Evolutionary conservation across 2,329 filamentous ascomycete species (phyloP).

Genomic region (Nothophaeocryptopus gaeumannii): DNA sequence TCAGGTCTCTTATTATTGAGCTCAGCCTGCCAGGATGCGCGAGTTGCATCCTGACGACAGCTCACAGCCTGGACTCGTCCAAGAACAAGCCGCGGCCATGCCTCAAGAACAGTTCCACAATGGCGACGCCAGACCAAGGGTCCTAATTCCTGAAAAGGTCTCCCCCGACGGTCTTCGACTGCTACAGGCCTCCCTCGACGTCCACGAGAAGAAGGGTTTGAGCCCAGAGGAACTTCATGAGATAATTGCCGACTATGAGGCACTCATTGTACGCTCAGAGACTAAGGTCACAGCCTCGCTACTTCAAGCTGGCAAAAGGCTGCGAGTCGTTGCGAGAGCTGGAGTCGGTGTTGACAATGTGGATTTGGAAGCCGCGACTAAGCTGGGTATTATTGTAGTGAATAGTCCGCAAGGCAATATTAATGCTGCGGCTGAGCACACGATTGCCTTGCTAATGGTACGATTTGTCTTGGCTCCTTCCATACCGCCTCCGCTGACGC

Average conservation of each 20-base stretch:
- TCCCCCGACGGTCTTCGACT: constrained; percentile 74
- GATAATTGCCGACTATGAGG: constrained; percentile 71
- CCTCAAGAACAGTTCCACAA: constrained; percentile 11
- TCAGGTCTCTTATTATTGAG: too few species aligned
- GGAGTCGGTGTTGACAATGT: constrained; percentile 84
- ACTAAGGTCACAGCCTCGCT: constrained; percentile 73
- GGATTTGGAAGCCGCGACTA: constrained; percentile 68
- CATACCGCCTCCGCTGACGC: too few species aligned
- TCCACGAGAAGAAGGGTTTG: constrained; percentile 65
- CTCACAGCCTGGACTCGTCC: too few species aligned
- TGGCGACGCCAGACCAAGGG: constrained; percentile 40
- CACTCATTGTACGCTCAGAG: constrained; percentile 75
- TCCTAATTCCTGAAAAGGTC: constrained; percentile 77
- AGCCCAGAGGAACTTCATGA: constrained; percentile 60
- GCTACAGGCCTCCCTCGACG: constrained; percentile 63
- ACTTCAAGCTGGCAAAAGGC: constrained; percentile 62
- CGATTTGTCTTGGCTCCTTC: too few species aligned
- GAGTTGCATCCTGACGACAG: too few species aligned
- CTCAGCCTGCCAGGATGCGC: too few species aligned
- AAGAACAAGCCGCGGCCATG: constrained; percentile 3
- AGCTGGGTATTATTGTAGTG: constrained; percentile 72
- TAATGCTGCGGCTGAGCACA: constrained; percentile 59
- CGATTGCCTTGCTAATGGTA: constrained; percentile 59
- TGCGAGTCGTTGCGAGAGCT: constrained; percentile 75
- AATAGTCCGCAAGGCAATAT: constrained; percentile 80